Evolutionary conservation across 1,139 yeast species (phyloP), one percentile per base, ranked within the genome.

Genomic region (Candida sojae): DNA sequence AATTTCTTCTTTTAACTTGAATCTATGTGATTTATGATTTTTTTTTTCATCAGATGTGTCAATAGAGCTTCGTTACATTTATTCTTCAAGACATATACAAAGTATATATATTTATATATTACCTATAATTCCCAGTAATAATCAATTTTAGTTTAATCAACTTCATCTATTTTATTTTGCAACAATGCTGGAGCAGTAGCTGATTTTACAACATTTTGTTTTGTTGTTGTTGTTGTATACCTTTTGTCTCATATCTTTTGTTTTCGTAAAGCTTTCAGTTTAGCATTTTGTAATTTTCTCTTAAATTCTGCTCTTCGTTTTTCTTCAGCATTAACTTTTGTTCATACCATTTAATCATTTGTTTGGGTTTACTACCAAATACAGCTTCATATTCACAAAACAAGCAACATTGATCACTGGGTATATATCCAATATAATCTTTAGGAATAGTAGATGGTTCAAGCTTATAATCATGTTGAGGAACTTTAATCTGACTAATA

Each of bases 321-420:
- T 48, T 71, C 73, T 43, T 72, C 77, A 33, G 57, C 53, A 35
- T 62, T 60, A 34, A 73, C 61, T 46, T 68, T 48, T 61, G 60
- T 37, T 65, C 61, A 43, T 59, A 62, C 62, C 61, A 60, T 49
- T 61, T 64, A 38, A 63, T 57, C 58, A 67, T 57, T 51, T 66
- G 67, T 25, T 38, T 38, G 2, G 53, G 51, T 43, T 50, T 46
- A 5, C 31, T 39, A 1, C 53, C 53, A 44, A 32, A 50, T 21
- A 83, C 77, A 48, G 74, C 70, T 57, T 80, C 82, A 58, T 81
- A 84, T 57, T 83, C 86, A 62, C 89, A 84, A 49, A 83, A 74
- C 51, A 81, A 70, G 58, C 89, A 84, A 48, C 70, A 62, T 43
- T 48, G 48, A 42, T 50, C 48, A 25, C 49, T 51, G 5, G 57